These are phyloP conservation scores for Pestalotiopsis sp. DNA, from an alignment of 2,329 filamentous ascomycete genomes.

Conservation along the genomic window DNA sequence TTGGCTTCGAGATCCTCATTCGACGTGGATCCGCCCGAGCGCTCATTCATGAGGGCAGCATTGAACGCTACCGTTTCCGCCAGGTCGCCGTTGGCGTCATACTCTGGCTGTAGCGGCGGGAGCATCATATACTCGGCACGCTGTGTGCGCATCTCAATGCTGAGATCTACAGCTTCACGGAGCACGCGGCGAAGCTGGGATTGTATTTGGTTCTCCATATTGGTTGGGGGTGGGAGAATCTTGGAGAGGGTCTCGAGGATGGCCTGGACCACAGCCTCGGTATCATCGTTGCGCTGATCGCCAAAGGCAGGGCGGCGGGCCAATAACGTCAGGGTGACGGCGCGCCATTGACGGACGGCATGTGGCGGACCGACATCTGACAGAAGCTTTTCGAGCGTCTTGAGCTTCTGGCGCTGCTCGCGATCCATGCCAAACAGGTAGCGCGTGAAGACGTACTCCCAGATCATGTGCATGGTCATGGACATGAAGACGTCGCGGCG, in stretches of 20 bases:
- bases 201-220: constrained; percentile 79
- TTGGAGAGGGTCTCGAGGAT: constrained; percentile 82
- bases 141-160: constrained; percentile 96
- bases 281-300: constrained; percentile 83
- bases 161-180: constrained; percentile 83
- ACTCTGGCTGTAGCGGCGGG: constrained; percentile 90
- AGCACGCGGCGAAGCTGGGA: constrained; percentile 87
- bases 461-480: constrained; percentile 98
- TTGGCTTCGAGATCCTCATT: constrained; percentile 82
- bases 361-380: constrained; percentile 82
- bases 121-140: constrained; percentile 98
- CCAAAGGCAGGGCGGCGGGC: constrained; percentile 79
- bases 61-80: constrained; percentile 89
- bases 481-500: constrained; percentile 97
- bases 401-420: constrained; percentile 96
- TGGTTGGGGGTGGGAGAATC: constrained; percentile 83
- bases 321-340: constrained; percentile 89
- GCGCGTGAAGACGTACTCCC: constrained; percentile 97
- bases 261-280: constrained; percentile 92
- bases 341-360: constrained; percentile 97
- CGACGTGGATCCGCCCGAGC: constrained; percentile 67
- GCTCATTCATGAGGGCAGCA: constrained; percentile 91
- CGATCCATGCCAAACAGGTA: constrained; percentile 99
- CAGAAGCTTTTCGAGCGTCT: constrained; percentile 89
- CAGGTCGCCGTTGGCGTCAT: constrained; percentile 90